Conservation (phyloP, 2,329 filamentous ascomycete genomes). For the Epichloe hybrida region DNA sequence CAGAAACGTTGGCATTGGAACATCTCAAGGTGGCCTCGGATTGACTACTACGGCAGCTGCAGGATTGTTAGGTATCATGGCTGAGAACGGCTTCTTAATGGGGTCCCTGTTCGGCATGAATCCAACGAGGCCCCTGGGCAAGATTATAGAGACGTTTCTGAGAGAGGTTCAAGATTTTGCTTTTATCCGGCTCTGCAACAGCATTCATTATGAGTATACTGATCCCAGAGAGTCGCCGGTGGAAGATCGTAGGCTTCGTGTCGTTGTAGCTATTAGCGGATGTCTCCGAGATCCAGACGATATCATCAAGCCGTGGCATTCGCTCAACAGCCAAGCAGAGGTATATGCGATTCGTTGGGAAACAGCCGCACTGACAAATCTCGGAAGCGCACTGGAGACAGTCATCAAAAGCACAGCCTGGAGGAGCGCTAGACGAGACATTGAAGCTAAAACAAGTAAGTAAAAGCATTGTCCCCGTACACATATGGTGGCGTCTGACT, state of each 20-base stretch:
- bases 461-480: not conserved
- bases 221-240: slow-evolving; percentile 39
- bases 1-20: slow-evolving; percentile 65
- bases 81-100: too few relatives aligned
- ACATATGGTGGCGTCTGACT: not conserved
- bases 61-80: too few relatives aligned
- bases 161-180: slow-evolving; percentile 82
- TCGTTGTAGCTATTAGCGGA: slow-evolving; percentile 74
- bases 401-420: slow-evolving; percentile 74
- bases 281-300: slow-evolving; percentile 66
- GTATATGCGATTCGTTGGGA: slow-evolving; percentile 80
- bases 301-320: slow-evolving; percentile 58
- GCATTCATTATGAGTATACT: slow-evolving; percentile 22
- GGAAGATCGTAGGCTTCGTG: slow-evolving; percentile 54
- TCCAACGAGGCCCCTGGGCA: too few relatives aligned
- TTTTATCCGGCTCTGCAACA: slow-evolving; percentile 58
- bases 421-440: slow-evolving; percentile 47
- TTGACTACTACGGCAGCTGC: too few relatives aligned
- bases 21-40: slow-evolving; percentile 62
- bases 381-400: slow-evolving; percentile 65
- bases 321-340: slow-evolving; percentile 59
- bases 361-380: slow-evolving; percentile 57
- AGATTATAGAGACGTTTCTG: slow-evolving; percentile 80
- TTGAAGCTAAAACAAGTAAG: slow-evolving; percentile 34
- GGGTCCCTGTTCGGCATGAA: too few relatives aligned